Evolutionary conservation across 2,329 filamentous ascomycete genomes (phyloP), one percentile per base, ranked within the genome.

Genomic region (Chaetomiaceae sp.): DNA sequence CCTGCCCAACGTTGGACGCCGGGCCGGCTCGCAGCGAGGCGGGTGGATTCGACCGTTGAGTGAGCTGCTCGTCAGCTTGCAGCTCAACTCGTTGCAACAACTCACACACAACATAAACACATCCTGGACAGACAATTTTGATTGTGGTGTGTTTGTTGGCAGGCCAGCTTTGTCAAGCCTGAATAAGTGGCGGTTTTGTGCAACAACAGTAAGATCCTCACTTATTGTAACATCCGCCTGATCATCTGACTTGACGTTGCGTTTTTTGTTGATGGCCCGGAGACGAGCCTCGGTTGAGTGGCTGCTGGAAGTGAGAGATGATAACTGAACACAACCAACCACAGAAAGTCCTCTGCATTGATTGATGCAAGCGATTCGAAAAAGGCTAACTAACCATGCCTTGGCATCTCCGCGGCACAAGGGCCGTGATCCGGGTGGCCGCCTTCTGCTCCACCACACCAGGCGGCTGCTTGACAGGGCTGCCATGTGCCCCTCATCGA

Each of bases 1-100:
- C 55, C 48, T 32, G 34, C 16, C 33, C 34, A 38, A 51, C 27
- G 48, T 57, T 52, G 52, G 44, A 55, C 41, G 36, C 55, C 55
- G 52, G 51, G 23, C 38, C 51, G 51, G 43, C 30, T 34, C 25
- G 37, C 18, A 16, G 43, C 32, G 30, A 4, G 10, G 9, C 9
- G n/a, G n/a, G 30, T 33, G 34, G 30, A 29, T 36, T 33, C 53
- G 45, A 46, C 41, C n/a, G 41, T 46, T 46, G 32, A 29, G 18
- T 46, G 32, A 29, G 18, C 36, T 34, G 46, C 21, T n/a, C 8
- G 21, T 40, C 23, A 45, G 43, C 33, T n/a, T n/a, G n/a, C n/a
- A n/a, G n/a, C n/a, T n/a, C n/a, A n/a, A n/a, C n/a, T n/a, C n/a
- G n/a, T n/a, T n/a, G n/a, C n/a, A n/a, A n/a, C n/a, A n/a, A n/a